phyloP scores from a whole-genome alignment of 306 rosid genomes.

The Trichosanthes truncata region DNA sequence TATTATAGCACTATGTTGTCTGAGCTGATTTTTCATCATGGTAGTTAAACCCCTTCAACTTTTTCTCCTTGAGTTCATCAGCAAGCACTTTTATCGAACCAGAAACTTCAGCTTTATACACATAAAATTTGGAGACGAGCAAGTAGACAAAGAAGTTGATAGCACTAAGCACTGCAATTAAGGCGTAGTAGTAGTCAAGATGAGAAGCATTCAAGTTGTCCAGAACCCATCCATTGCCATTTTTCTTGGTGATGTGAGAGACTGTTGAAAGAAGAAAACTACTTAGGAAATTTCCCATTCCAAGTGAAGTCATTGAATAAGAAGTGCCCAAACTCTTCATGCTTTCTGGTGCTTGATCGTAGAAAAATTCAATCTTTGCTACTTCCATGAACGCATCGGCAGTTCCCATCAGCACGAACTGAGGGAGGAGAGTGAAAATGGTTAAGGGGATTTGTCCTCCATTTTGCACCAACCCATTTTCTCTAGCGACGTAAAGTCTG shows the following conservation, averaged over 20 bases:
- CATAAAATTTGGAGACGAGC: conserved; percentile 33
- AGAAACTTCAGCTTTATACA: conserved; percentile 68
- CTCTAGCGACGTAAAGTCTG: conserved; percentile 48
- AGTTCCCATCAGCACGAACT: conserved; percentile 66
- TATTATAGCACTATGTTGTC: no score
- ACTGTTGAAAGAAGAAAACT: conserved; percentile 71
- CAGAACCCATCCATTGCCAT: conserved; percentile 67
- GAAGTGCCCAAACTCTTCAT: conserved; percentile 90
- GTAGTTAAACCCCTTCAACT: neutral
- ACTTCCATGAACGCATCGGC: conserved; percentile 75
- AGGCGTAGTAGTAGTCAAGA: conserved; percentile 80
- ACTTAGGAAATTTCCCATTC: conserved; percentile 71
- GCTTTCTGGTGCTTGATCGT: conserved; percentile 84
- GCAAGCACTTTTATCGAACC: conserved; percentile 58
- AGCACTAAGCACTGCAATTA: conserved; percentile 28
- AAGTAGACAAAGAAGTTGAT: conserved; percentile 28
- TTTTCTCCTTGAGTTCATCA: conserved; percentile 43
- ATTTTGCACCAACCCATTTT: conserved; percentile 22
- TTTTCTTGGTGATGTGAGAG: conserved; percentile 37
- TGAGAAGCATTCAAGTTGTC: conserved; percentile 75
- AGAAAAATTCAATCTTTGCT: conserved; percentile 80
- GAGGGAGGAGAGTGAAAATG: conserved; percentile 68
- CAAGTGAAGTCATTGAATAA: conserved; percentile 55
- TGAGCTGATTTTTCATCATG: no score
- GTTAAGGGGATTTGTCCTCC: conserved; percentile 59